Evolutionary conservation across 768 basidiomycete species (phyloP).

Genomic region (Russula griseocarnosa): DNA sequence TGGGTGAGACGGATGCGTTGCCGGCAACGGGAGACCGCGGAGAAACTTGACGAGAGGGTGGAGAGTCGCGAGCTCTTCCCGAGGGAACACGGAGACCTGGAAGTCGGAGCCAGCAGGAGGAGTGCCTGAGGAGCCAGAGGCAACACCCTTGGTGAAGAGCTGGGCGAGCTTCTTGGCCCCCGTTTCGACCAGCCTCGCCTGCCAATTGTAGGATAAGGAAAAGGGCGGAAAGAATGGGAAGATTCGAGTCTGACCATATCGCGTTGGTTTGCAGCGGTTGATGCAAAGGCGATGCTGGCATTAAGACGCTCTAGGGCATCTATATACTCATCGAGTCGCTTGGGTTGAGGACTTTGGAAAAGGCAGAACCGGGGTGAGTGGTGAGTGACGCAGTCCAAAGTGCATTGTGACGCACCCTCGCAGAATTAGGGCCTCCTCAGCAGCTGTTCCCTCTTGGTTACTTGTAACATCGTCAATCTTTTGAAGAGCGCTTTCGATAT

Average conservation of each 20-base stretch:
- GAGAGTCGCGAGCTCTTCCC: conserved; percentile 49
- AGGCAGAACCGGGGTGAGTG: conserved; percentile 1
- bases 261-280: conserved; percentile 49
- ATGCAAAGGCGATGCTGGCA: conserved; percentile 73
- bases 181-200: conserved; percentile 75
- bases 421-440: conserved; percentile 73
- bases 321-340: conserved; percentile 60
- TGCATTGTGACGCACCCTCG: conserved; percentile 52
- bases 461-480: conserved; percentile 79
- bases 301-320: conserved; percentile 75
- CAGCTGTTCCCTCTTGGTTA: conserved; percentile 68
- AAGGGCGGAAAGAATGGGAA: neutral
- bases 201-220: conserved; percentile 1
- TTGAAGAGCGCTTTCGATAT: conserved; percentile 72
- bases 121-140: conserved; percentile 77
- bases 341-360: conserved; percentile 59
- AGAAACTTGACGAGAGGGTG: conserved; percentile 64
- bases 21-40: conserved; percentile 67
- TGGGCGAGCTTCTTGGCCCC: conserved; percentile 79
- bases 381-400: too few relatives aligned
- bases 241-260: conserved; percentile 41
- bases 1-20: conserved; percentile 81
- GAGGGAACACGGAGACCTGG: conserved; percentile 51
- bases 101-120: conserved; percentile 60
- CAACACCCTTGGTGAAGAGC: conserved; percentile 82